Evolutionary conservation across 2,329 filamentous ascomycete species (phyloP).

Genomic region (Colletotrichum orchidophilum): DNA sequence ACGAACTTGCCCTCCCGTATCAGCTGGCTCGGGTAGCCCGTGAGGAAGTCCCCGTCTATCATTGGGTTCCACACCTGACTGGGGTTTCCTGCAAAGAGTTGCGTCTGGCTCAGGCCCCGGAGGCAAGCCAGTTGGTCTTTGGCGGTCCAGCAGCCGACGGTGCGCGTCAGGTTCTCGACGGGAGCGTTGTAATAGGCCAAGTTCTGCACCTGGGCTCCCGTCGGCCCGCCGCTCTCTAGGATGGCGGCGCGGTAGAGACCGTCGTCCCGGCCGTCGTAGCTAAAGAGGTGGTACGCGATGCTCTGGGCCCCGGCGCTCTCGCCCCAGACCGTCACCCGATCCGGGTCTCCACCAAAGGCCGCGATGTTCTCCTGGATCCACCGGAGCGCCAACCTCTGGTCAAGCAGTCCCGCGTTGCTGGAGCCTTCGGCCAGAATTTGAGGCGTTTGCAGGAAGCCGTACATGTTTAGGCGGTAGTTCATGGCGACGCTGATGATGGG

Average conservation of each 20-base stretch:
- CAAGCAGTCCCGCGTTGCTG: constrained; percentile 59
- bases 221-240: constrained; percentile 58
- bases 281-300: constrained; percentile 59
- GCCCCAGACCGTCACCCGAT: constrained; percentile 59
- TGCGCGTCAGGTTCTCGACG: constrained; percentile 46
- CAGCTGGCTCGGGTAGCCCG: constrained; percentile 57
- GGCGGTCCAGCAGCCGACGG: constrained; percentile 46
- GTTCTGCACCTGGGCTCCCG: constrained; percentile 42
- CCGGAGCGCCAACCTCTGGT: constrained; percentile 58
- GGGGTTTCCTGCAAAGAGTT: constrained; percentile 46
- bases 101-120: constrained; percentile 42
- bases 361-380: constrained; percentile 65
- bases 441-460: constrained; percentile 61
- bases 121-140: constrained; percentile 49
- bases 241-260: constrained; percentile 63
- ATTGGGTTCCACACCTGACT: constrained; percentile 53
- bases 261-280: constrained; percentile 65
- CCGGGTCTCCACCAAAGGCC: constrained; percentile 59
- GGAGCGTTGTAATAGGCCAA: constrained; percentile 46
- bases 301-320: constrained; percentile 53
- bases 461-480: constrained; percentile 63
- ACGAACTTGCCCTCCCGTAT: constrained; percentile 52
- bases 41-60: constrained; percentile 58
- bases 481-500: constrained; percentile 63
- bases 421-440: constrained; percentile 53